Percentiles rank a stretch among this genome's conserved stretches.
Evolutionary conservation across 495 filamentous ascomycete species (phyloP).

Genomic region (Tuber umbilicatum): DNA sequence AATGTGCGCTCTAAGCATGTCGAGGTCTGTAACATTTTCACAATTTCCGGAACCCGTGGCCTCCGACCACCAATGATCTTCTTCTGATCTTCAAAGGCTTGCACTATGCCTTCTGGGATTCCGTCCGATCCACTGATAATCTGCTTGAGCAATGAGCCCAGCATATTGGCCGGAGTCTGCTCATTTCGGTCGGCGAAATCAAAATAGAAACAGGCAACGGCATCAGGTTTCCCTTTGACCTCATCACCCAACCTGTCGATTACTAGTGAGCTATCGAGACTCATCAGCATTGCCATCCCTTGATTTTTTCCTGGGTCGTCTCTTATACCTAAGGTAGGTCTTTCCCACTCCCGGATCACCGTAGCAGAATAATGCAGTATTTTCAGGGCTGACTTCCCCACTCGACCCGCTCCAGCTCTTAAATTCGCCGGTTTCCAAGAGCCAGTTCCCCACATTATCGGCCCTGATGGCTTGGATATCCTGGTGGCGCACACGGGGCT

Average conservation of each 20-base stretch:
- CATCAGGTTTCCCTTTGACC: neutral
- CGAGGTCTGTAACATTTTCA: neutral
- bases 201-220: neutral
- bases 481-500: no score
- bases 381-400: neutral
- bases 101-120: neutral
- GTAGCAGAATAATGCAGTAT: neutral
- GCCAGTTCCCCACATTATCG: no score
- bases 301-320: neutral
- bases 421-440: no score
- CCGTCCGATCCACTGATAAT: neutral
- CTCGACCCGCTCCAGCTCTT: neutral
- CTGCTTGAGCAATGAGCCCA: neutral
- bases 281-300: neutral
- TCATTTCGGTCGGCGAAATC: neutral
- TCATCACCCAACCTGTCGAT: neutral
- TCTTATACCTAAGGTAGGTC: neutral
- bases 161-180: neutral
- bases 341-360: neutral
- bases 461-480: no score
- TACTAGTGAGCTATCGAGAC: neutral
- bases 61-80: neutral
- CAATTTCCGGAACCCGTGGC: neutral
- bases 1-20: neutral
- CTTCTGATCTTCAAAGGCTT: neutral